Evolutionary conservation across 2,329 filamentous ascomycete species (phyloP).

Genomic region (Ophiosphaerella korrae): DNA sequence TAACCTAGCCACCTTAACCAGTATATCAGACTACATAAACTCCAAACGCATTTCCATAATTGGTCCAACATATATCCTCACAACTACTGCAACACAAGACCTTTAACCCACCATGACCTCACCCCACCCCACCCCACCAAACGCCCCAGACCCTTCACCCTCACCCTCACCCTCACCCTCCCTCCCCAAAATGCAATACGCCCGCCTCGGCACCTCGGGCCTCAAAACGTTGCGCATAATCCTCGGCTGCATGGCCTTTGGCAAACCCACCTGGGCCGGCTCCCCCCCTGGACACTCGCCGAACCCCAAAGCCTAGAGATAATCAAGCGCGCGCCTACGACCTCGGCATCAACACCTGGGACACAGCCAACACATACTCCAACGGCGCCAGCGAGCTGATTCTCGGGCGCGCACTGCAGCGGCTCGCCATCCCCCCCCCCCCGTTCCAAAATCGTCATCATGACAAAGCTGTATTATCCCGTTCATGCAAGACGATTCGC

Average conservation of each 20-base stretch:
- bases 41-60: too few relatives aligned
- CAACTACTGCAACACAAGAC: too few relatives aligned
- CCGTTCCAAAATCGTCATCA: conserved; percentile 34
- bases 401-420: conserved; percentile 32
- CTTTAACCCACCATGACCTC: too few relatives aligned
- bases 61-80: too few relatives aligned
- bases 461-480: conserved; percentile 31
- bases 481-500: conserved; percentile 13
- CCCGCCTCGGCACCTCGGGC: conserved; percentile 45
- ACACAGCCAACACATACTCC: conserved; percentile 41
- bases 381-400: conserved; percentile 38
- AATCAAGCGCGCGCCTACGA: conserved; percentile 50
- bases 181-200: conserved; percentile 8
- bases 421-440: conserved; percentile 38
- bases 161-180: too few relatives aligned
- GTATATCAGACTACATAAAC: too few relatives aligned
- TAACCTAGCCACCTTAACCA: too few relatives aligned
- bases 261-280: conserved; percentile 19
- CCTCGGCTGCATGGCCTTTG: conserved; percentile 33
- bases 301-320: conserved; percentile 47
- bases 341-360: conserved; percentile 52
- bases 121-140: too few relatives aligned
- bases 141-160: too few relatives aligned
- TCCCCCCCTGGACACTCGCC: conserved; percentile 34
- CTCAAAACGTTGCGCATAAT: conserved; percentile 48